phyloP scores from a whole-genome alignment of 1,284 basidiomycete genomes.

The Ustilago loliicola region DNA sequence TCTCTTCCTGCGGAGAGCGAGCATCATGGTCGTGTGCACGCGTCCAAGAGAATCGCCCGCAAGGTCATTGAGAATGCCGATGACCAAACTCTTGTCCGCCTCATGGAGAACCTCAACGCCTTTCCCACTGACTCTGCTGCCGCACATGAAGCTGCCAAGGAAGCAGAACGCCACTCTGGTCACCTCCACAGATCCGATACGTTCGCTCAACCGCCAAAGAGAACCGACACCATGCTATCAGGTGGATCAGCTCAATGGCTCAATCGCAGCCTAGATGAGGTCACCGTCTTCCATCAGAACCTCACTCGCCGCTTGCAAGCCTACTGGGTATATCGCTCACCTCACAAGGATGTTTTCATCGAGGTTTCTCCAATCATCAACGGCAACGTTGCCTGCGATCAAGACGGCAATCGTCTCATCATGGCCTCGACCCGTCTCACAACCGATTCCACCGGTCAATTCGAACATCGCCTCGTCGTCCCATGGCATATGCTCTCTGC shows the following conservation, averaged over 20 bases:
- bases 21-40: slow-evolving; percentile 8
- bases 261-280: slow-evolving; percentile 51
- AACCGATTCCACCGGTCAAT: slow-evolving; percentile 39
- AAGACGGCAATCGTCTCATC: slow-evolving; percentile 27
- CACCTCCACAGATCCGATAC: background rate
- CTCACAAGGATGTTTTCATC: slow-evolving; percentile 47
- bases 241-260: slow-evolving; percentile 55
- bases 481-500: slow-evolving; percentile 57
- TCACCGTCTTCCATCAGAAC: slow-evolving; percentile 51
- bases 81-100: slow-evolving; percentile 48
- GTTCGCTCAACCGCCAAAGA: slow-evolving; percentile 16
- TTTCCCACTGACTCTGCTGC: slow-evolving; percentile 54
- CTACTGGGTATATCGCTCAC: slow-evolving; percentile 62
- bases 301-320: slow-evolving; percentile 49
- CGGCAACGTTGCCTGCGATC: slow-evolving; percentile 25
- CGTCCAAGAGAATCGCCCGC: slow-evolving; percentile 39
- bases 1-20: background rate
- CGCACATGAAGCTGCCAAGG: slow-evolving; percentile 24
- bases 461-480: slow-evolving; percentile 41
- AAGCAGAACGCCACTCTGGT: background rate
- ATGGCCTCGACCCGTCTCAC: slow-evolving; percentile 49
- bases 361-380: slow-evolving; percentile 54
- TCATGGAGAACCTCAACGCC: slow-evolving; percentile 53
- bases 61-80: slow-evolving; percentile 49
- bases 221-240: slow-evolving; percentile 33